A percentile compares a stretch with the other conserved stretches of the same genome.
phyloP scores from a whole-genome alignment of 495 filamentous ascomycete species.

The Stereocaulon alpinum region DNA sequence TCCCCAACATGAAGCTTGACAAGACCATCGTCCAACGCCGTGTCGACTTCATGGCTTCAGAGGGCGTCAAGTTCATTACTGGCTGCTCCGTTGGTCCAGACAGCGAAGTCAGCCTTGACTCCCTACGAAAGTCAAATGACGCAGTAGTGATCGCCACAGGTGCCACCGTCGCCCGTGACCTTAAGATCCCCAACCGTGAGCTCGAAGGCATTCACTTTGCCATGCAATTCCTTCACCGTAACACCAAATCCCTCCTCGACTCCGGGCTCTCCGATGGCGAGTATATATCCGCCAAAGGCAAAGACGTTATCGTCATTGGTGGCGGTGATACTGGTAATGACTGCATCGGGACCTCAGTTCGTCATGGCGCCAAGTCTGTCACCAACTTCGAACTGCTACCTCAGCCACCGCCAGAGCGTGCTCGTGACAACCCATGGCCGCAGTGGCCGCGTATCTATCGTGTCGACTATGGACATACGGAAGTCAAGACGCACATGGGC shows the following conservation, averaged over 20 bases:
- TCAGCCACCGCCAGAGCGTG: slow-evolving; percentile 87
- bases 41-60: slow-evolving; percentile 89
- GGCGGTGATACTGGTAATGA: slow-evolving; percentile 99
- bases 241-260: slow-evolving; percentile 97
- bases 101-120: slow-evolving; percentile 52
- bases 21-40: slow-evolving; percentile 96
- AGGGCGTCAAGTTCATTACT: slow-evolving; percentile 79
- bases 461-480: slow-evolving; percentile 92
- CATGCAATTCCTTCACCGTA: slow-evolving; percentile 97
- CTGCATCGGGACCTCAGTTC: slow-evolving; percentile 97
- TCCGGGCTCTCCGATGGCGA: slow-evolving; percentile 74
- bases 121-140: slow-evolving; percentile 67
- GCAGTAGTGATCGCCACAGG: slow-evolving; percentile 95
- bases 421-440: slow-evolving; percentile 96
- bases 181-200: slow-evolving; percentile 85
- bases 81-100: slow-evolving; percentile 72
- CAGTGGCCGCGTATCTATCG: slow-evolving; percentile 99
- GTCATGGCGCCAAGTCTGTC: slow-evolving; percentile 92
- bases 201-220: slow-evolving; percentile 93
- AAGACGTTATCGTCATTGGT: slow-evolving; percentile 95
- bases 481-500: slow-evolving; percentile 96
- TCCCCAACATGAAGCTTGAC: slow-evolving; percentile 99
- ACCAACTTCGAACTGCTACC: slow-evolving; percentile 97
- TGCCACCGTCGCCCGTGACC: slow-evolving; percentile 90
- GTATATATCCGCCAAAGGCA: slow-evolving; percentile 95